These are phyloP conservation scores for Scedosporium boydii DNA, from an alignment of 2,329 filamentous ascomycete species.

Conservation along the genomic window DNA sequence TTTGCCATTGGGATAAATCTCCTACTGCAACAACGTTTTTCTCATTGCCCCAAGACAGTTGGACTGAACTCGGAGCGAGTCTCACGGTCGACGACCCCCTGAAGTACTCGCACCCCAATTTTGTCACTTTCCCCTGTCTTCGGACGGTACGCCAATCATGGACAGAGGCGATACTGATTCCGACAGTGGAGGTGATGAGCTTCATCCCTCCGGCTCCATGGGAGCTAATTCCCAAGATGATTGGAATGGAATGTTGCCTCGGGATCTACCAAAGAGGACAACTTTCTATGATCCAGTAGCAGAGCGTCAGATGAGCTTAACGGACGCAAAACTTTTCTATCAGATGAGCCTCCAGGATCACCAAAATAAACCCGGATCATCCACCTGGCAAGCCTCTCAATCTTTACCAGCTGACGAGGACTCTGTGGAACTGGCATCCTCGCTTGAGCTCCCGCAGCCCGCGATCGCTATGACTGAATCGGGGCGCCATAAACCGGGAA, in stretches of 20 bases:
- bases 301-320: constrained; percentile 89
- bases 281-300: constrained; percentile 89
- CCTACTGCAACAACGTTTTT: too few relatives aligned
- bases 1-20: too few relatives aligned
- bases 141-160: neutral
- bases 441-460: constrained; percentile 2
- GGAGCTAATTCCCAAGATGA: constrained; percentile 11
- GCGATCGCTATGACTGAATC: neutral
- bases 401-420: neutral
- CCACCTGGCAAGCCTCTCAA: neutral
- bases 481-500: neutral
- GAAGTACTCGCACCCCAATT: too few relatives aligned
- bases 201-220: neutral
- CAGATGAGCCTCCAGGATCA: constrained; percentile 34
- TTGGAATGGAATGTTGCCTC: constrained; percentile 48
- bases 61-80: too few relatives aligned
- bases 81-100: too few relatives aligned
- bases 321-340: constrained; percentile 93
- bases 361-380: neutral
- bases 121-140: too few relatives aligned
- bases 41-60: too few relatives aligned
- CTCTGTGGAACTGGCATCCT: neutral
- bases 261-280: constrained; percentile 59
- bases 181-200: constrained; percentile 6
- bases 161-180: constrained; percentile 2